Evolutionary conservation across 2,329 filamentous ascomycete species (phyloP).

Genomic region (Chalaropsis ovoidea): DNA sequence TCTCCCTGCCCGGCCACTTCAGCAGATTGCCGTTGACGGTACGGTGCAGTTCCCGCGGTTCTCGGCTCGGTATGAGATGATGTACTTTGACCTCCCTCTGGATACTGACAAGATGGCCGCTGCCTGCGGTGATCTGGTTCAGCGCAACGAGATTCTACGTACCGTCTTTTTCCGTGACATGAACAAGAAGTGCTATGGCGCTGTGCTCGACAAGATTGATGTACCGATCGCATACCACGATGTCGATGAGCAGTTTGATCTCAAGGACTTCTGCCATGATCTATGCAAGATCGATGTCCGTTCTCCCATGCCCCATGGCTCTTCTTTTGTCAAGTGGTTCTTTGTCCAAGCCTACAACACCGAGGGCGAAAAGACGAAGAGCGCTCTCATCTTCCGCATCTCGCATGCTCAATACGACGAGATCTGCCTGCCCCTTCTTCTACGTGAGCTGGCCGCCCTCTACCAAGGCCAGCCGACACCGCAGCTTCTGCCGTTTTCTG

Average conservation of each 20-base stretch:
- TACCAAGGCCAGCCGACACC: constrained; percentile 28
- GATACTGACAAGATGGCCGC: constrained; percentile 40
- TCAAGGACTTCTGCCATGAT: constrained; percentile 44
- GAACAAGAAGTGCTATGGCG: constrained; percentile 42
- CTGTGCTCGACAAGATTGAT: constrained; percentile 47
- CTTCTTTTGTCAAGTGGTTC: constrained; percentile 51
- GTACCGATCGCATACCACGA: constrained; percentile 44
- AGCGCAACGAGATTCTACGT: constrained; percentile 53
- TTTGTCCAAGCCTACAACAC: constrained; percentile 35
- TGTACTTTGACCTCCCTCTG: constrained; percentile 47
- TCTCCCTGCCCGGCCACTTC: constrained; percentile 48
- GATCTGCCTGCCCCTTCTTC: constrained; percentile 53
- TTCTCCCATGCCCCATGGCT: constrained; percentile 47
- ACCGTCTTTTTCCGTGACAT: constrained; percentile 49
- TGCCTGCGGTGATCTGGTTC: constrained; percentile 47
- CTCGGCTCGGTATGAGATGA: constrained; percentile 53
- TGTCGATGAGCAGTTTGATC: constrained; percentile 37
- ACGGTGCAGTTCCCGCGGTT: constrained; percentile 50
- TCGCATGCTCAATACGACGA: constrained; percentile 63
- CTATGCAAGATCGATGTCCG: constrained; percentile 48
- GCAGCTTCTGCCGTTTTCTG: constrained; percentile 37
- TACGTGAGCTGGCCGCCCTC: constrained; percentile 49
- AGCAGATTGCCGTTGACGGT: constrained; percentile 48
- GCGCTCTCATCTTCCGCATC: constrained; percentile 48
- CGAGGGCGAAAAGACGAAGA: constrained; percentile 28